Conservation (phyloP, 1,284 basidiomycete genomes). For the Mycosarcoma mackinlayi region DNA sequence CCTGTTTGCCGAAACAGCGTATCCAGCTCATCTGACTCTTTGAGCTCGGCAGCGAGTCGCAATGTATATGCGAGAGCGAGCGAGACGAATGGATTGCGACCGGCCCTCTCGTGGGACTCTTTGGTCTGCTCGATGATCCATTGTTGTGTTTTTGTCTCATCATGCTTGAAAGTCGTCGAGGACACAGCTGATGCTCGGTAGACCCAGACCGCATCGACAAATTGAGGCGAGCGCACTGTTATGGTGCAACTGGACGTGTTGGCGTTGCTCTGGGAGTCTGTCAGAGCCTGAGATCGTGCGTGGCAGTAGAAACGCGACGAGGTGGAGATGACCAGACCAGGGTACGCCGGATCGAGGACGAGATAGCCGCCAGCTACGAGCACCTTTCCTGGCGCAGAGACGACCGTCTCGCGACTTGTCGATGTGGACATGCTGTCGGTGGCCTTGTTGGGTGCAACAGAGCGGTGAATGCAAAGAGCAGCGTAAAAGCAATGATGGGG, state of each 20-base stretch:
- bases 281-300: slow-evolving; percentile 49
- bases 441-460: background rate
- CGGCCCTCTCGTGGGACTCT: slow-evolving; percentile 38
- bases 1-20: slow-evolving; percentile 47
- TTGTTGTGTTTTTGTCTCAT: slow-evolving; percentile 3
- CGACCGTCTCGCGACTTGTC: slow-evolving; percentile 68
- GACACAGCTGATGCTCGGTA: slow-evolving; percentile 73
- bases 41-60: slow-evolving; percentile 72
- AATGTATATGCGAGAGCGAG: slow-evolving; percentile 84
- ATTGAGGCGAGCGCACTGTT: slow-evolving; percentile 89
- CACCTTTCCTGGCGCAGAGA: slow-evolving; percentile 95
- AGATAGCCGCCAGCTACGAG: slow-evolving; percentile 73
- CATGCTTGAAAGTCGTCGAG: background rate
- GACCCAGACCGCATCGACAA: slow-evolving; percentile 80
- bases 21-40: slow-evolving; percentile 20
- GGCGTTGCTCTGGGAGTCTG: background rate
- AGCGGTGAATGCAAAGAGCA: background rate
- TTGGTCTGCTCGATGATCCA: slow-evolving; percentile 49
- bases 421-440: slow-evolving; percentile 11
- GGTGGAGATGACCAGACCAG: slow-evolving; percentile 74
- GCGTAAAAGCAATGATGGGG: background rate
- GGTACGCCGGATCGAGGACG: slow-evolving; percentile 66
- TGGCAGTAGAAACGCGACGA: slow-evolving; percentile 90
- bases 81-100: slow-evolving; percentile 89
- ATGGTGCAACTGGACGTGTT: slow-evolving; percentile 68